Base-by-base conservation (phyloP, 1,139 yeast species). In the Saccharomyces hybrid region DNA sequence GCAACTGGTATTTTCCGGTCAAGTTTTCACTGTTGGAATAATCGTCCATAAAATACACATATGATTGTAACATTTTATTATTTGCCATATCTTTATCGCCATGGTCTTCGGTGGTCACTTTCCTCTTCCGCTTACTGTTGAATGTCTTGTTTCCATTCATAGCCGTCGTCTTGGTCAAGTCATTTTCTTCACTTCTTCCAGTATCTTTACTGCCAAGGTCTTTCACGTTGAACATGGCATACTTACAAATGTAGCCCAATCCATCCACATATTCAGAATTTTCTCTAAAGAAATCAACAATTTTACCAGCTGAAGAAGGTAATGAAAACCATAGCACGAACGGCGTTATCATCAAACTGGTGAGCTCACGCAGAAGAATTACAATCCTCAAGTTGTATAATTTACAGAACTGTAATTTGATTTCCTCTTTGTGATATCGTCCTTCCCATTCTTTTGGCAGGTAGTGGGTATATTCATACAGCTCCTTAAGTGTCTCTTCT, bases 201-300 rank as follows among this genome's bases (percentile, higher is more conserved):
- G 25, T 38, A 20, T 38, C 44, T 16, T 38, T n/a, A 7, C 44
- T 9, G 11, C 5, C 44, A 1, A 38, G 9, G 25, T 16, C 13
- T 20, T 16, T 20, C 44, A 38, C 13, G 63, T 88, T 87, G 71
- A 93, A 95, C 83, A 88, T 87, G 2, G 99, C 98, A 76, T 84
- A 89, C 48, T 88, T 85, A 67, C 99, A 93, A 41, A 93, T 96
- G 65, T 91, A 87, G 0, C 99, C 99, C 49, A 93, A 74, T 0
- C 97, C 98, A 72, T 91, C 98, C 50, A 91, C 89, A 68, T 91
- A 95, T 11, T 90, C 83, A 9, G 96, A 84, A 62, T 82, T 86
- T 58, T 93, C 97, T 55, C 98, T 73, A 70, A 91, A 88, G 65
- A 93, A 93, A 67, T 93, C 98, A 42, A 93, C 81, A 48, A 93